phyloP scores from a whole-genome alignment of 768 basidiomycete genomes.

The Solioccasus polychromus region DNA sequence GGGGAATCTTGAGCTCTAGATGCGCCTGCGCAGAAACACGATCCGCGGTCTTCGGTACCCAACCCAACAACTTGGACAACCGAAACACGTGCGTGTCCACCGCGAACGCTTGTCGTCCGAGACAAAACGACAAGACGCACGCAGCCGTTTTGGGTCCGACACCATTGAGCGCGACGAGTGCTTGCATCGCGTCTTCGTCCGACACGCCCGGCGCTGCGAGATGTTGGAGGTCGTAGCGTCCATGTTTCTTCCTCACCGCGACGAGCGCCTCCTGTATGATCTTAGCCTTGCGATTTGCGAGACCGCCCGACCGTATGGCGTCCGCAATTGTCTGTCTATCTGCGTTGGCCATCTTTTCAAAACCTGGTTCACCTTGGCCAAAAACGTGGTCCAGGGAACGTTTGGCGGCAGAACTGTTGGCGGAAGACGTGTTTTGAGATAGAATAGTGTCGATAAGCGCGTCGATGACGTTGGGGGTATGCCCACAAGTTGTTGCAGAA shows the following conservation, averaged over 20 bases:
- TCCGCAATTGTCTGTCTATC: conserved; percentile 42
- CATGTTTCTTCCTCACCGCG: conserved; percentile 44
- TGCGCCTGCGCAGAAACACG: conserved; percentile 55
- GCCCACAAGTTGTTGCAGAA: conserved; percentile 44
- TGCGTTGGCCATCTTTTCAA: conserved; percentile 46
- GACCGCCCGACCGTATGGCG: conserved; percentile 51
- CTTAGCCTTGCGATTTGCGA: conserved; percentile 58
- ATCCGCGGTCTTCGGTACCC: conserved; percentile 44
- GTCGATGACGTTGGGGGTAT: conserved; percentile 53
- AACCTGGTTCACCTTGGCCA: conserved; percentile 44
- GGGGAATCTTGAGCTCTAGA: conserved; percentile 49
- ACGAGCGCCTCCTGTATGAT: conserved; percentile 49
- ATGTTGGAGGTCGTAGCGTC: conserved; percentile 57
- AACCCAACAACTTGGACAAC: conserved; percentile 43
- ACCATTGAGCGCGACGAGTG: conserved; percentile 52
- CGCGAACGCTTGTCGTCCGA: conserved; percentile 58
- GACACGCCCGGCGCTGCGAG: conserved; percentile 33
- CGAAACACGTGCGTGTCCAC: conserved; percentile 66
- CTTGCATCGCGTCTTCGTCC: conserved; percentile 54
- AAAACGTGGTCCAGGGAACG: conserved; percentile 44
- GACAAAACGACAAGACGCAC: conserved; percentile 58
- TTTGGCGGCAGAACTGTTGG: conserved; percentile 52
- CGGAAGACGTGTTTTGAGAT: conserved; percentile 55
- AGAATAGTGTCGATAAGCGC: conserved; percentile 57
- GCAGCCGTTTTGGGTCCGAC: conserved; percentile 66